Conservation (phyloP, 768 basidiomycete species). For the Sarcodon aspratus region DNA sequence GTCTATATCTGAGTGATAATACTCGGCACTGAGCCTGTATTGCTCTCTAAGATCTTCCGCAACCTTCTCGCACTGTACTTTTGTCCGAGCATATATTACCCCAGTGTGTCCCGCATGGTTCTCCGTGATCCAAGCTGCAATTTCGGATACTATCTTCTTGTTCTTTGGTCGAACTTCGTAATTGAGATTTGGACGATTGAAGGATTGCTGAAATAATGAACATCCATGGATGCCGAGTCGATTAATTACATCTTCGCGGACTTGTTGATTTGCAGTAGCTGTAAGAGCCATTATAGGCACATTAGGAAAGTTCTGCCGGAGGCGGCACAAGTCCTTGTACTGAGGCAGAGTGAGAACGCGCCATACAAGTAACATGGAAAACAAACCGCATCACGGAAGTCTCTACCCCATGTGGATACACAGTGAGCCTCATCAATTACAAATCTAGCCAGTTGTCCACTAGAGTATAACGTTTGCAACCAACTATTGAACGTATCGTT, state of each 20-base stretch:
- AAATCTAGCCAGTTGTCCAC: constrained; percentile 65
- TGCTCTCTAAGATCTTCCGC: constrained; percentile 55
- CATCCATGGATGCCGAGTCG: constrained; percentile 53
- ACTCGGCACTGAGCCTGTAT: constrained; percentile 47
- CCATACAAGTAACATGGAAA: neutral
- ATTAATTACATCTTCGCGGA: constrained; percentile 66
- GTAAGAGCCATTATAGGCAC: constrained; percentile 95
- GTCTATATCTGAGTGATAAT: constrained; percentile 81
- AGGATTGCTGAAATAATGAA: constrained; percentile 64
- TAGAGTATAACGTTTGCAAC: constrained; percentile 44
- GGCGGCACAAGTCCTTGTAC: constrained; percentile 56
- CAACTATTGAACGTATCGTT: constrained; percentile 44
- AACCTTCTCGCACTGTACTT: constrained; percentile 69
- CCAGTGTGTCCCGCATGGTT: constrained; percentile 54
- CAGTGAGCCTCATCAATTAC: constrained; percentile 97
- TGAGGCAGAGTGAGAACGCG: constrained; percentile 16
- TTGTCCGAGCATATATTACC: constrained; percentile 74
- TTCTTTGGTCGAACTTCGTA: constrained; percentile 54
- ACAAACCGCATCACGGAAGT: constrained; percentile 77
- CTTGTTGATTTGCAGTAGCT: constrained; percentile 79
- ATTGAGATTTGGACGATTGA: constrained; percentile 86
- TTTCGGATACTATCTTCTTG: constrained; percentile 37
- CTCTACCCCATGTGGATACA: constrained; percentile 89
- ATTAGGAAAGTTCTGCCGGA: constrained; percentile 65
- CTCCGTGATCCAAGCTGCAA: constrained; percentile 55